Evolutionary conservation across 345 rosid genomes (phyloP).

Genomic region (Gossypium arboreum): DNA sequence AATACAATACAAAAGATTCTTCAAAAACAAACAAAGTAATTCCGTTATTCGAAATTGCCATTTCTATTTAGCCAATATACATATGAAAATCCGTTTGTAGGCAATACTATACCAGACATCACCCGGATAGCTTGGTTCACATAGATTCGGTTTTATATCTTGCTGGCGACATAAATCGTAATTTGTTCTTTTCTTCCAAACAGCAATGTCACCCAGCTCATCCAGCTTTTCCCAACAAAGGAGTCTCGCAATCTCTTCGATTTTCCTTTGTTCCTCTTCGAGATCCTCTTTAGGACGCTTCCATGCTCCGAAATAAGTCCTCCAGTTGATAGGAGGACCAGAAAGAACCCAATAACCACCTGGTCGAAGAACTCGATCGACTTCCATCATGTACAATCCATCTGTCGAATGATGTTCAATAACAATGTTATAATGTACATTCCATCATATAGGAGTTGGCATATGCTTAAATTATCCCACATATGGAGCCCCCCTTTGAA

Average conservation of each 20-base stretch:
- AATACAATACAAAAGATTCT: background rate
- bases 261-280: slow-evolving; percentile 36
- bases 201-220: slow-evolving; percentile 46
- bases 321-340: slow-evolving; percentile 55
- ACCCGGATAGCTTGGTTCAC: slow-evolving; percentile 33
- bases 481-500: no score
- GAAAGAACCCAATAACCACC: slow-evolving; percentile 65
- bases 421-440: background rate
- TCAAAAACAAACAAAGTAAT: background rate
- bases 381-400: slow-evolving; percentile 44
- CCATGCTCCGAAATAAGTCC: slow-evolving; percentile 40
- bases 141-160: slow-evolving; percentile 19
- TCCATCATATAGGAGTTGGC: no score
- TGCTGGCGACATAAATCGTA: slow-evolving; percentile 26
- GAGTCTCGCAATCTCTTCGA: slow-evolving; percentile 40
- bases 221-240: slow-evolving; percentile 48
- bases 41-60: background rate
- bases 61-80: background rate
- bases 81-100: background rate
- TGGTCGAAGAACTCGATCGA: slow-evolving; percentile 32
- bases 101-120: slow-evolving; percentile 34
- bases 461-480: no score
- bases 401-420: slow-evolving; percentile 20
- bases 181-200: slow-evolving; percentile 46
- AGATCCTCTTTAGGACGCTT: slow-evolving; percentile 32